phyloP scores from a whole-genome alignment of 768 basidiomycete species.

The Tulasnella sp. region DNA sequence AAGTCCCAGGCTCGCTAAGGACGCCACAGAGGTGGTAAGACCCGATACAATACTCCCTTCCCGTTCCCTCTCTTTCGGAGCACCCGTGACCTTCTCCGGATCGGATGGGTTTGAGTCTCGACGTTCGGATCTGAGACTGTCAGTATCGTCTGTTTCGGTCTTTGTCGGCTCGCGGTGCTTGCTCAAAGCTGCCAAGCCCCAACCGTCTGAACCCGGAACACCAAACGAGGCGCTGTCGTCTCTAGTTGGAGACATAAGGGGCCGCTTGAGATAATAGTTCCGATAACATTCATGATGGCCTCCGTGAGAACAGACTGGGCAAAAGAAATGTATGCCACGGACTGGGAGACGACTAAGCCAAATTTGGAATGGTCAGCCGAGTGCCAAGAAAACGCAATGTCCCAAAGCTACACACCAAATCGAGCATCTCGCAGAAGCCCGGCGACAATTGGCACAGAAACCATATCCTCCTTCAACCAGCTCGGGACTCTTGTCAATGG shows the following conservation, averaged over 20 bases:
- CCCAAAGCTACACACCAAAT: conserved; percentile 52
- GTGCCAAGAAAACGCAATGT: background rate
- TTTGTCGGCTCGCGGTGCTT: background rate
- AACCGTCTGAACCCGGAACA: conserved; percentile 10
- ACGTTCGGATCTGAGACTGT: conserved; percentile 1
- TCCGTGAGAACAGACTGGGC: conserved; percentile 69
- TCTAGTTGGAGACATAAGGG: conserved; percentile 36
- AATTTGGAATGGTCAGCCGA: background rate
- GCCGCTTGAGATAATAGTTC: conserved; percentile 53
- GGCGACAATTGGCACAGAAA: conserved; percentile 51
- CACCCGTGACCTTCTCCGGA: background rate
- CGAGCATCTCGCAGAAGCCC: conserved; percentile 44
- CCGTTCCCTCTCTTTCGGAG: background rate
- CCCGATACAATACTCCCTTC: background rate
- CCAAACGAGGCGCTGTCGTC: background rate
- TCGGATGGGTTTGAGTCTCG: conserved; percentile 9
- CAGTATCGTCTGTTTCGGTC: background rate
- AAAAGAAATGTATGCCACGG: conserved; percentile 59
- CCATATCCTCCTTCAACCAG: conserved; percentile 39
- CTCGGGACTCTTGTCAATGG: conserved; percentile 20
- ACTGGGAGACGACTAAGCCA: conserved; percentile 64
- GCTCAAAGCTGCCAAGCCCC: conserved; percentile 4
- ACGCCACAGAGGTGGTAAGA: background rate
- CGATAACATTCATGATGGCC: conserved; percentile 75
- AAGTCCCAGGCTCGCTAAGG: background rate